These are phyloP conservation scores for Alternaria alternata DNA, from an alignment of 2,329 filamentous ascomycete genomes.

Conservation along the genomic window DNA sequence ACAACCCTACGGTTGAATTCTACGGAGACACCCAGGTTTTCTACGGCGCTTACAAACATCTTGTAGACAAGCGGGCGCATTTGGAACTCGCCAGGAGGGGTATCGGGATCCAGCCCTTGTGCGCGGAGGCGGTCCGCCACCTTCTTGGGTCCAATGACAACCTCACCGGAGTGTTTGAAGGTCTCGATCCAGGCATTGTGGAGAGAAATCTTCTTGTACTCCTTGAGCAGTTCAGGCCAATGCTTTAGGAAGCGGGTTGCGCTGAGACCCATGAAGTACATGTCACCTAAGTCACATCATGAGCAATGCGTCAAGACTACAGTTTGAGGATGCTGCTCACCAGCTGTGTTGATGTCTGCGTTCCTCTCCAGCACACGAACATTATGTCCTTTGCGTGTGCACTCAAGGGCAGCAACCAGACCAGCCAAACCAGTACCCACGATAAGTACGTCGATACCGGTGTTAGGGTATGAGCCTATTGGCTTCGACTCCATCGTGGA, in stretches of 20 bases:
- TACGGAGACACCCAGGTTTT: constrained; percentile 55
- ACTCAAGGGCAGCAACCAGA: constrained; percentile 50
- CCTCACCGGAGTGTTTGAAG: constrained; percentile 62
- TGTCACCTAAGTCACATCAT: constrained; percentile 57
- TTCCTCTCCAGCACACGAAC: constrained; percentile 55
- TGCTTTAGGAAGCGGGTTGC: constrained; percentile 64
- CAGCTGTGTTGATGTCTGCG: constrained; percentile 60
- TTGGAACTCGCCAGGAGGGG: constrained; percentile 63
- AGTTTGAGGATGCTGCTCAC: constrained; percentile 43
- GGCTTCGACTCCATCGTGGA: constrained; percentile 58
- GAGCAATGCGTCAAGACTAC: constrained; percentile 6
- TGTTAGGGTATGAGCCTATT: constrained; percentile 60
- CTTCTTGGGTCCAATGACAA: constrained; percentile 58
- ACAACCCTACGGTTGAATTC: constrained; percentile 54
- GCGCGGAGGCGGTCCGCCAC: constrained; percentile 61
- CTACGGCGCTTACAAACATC: constrained; percentile 62
- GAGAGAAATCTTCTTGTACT: constrained; percentile 62
- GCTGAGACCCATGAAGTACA: constrained; percentile 67
- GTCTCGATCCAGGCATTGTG: constrained; percentile 65
- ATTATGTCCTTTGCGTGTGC: constrained; percentile 52
- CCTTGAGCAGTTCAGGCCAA: constrained; percentile 62
- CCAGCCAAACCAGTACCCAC: constrained; percentile 52
- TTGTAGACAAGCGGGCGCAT: constrained; percentile 65
- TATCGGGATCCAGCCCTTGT: constrained; percentile 56
- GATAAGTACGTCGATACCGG: constrained; percentile 52